Evolutionary conservation across 2,329 filamentous ascomycete species (phyloP).

Genomic region (Fusarium sp.): DNA sequence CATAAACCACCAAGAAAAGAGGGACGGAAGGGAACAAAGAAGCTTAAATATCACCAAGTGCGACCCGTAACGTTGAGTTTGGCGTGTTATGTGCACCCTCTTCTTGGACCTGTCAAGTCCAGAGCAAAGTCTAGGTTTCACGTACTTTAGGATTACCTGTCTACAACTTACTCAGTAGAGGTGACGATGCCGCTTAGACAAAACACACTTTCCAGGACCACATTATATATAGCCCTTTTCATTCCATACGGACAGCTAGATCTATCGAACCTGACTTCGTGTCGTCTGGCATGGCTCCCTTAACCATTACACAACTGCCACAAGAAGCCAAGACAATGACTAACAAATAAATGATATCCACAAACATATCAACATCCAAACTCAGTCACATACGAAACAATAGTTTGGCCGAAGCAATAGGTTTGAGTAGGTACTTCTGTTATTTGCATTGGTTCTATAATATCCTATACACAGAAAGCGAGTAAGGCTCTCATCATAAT

Average conservation of each 20-base stretch:
- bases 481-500: constrained; percentile 60
- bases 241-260: background rate
- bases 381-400: background rate
- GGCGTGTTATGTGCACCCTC: constrained; percentile 21
- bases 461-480: constrained; percentile 75
- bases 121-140: background rate
- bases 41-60: background rate
- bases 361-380: background rate
- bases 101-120: background rate
- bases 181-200: background rate
- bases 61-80: constrained; percentile 30
- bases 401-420: background rate
- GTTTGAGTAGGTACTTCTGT: constrained; percentile 75
- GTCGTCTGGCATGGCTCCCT: background rate
- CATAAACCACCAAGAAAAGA: background rate
- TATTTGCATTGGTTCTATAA: constrained; percentile 62
- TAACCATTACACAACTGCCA: background rate
- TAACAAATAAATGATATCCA: background rate
- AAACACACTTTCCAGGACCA: background rate
- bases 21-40: background rate
- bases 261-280: background rate
- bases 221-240: background rate
- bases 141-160: background rate
- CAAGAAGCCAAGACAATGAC: background rate
- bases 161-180: background rate